These are phyloP conservation scores for Trichoderma sp. DNA, from an alignment of 2,329 filamentous ascomycete species.

Conservation along the genomic window DNA sequence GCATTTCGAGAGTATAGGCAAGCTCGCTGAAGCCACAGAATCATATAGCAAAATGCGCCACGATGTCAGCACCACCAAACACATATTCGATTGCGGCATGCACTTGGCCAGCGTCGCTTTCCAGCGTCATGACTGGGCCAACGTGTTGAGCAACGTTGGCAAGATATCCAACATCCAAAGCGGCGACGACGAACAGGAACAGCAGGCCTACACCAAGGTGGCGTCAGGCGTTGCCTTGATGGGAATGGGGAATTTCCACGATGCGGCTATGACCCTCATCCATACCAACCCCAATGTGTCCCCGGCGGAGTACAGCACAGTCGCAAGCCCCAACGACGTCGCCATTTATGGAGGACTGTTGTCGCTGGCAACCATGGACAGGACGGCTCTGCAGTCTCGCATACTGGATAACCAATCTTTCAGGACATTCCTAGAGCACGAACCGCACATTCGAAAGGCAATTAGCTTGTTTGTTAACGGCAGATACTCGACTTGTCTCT, in stretches of 20 bases:
- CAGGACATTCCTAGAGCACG: slow-evolving; percentile 85
- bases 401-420: slow-evolving; percentile 84
- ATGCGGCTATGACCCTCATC: slow-evolving; percentile 75
- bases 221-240: slow-evolving; percentile 56
- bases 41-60: slow-evolving; percentile 87
- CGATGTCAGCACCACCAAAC: slow-evolving; percentile 80
- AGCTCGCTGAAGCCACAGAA: slow-evolving; percentile 72
- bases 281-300: slow-evolving; percentile 56
- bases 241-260: slow-evolving; percentile 52
- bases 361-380: slow-evolving; percentile 86
- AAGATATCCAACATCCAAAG: slow-evolving; percentile 64
- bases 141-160: slow-evolving; percentile 60
- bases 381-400: slow-evolving; percentile 70
- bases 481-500: slow-evolving; percentile 83
- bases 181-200: slow-evolving; percentile 51
- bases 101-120: slow-evolving; percentile 77
- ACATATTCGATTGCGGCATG: slow-evolving; percentile 80
- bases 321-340: slow-evolving; percentile 83
- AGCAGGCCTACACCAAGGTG: slow-evolving; percentile 56
- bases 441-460: slow-evolving; percentile 91
- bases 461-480: slow-evolving; percentile 88
- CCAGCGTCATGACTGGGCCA: slow-evolving; percentile 76
- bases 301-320: slow-evolving; percentile 65
- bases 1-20: slow-evolving; percentile 79
- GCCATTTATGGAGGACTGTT: slow-evolving; percentile 90